These are phyloP conservation scores for Alternaria incomplexa DNA, from an alignment of 2,329 filamentous ascomycete genomes.

Conservation along the genomic window DNA sequence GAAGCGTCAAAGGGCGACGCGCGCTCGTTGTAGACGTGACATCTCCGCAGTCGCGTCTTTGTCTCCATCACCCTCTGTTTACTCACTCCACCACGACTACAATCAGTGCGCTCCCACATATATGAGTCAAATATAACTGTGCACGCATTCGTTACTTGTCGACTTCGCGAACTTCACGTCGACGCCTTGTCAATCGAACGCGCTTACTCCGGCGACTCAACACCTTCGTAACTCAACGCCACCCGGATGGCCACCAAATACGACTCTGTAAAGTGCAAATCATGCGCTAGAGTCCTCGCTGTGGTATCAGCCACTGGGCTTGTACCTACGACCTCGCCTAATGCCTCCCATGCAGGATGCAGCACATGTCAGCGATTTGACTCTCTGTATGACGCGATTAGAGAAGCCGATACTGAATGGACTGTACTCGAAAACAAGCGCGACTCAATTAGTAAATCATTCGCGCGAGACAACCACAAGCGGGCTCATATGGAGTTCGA, in stretches of 20 bases:
- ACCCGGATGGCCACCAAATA: background rate
- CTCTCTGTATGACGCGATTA: constrained; percentile 17
- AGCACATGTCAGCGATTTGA: constrained; percentile 25
- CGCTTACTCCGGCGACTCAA: background rate
- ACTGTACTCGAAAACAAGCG: constrained; percentile 15
- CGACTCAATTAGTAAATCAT: constrained; percentile 15
- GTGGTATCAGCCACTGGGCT: constrained; percentile 17
- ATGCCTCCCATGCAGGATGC: constrained; percentile 11
- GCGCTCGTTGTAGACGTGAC: background rate
- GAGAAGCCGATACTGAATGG: constrained; percentile 20
- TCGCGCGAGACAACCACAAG: constrained; percentile 20
- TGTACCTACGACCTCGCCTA: background rate
- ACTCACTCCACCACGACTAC: background rate
- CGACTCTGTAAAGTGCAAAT: constrained; percentile 9
- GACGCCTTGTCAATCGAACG: background rate
- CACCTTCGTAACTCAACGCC: background rate
- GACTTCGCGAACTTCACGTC: background rate
- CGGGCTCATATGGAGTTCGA: constrained; percentile 26
- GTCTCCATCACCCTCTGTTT: background rate
- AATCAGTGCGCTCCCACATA: background rate
- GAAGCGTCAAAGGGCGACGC: background rate
- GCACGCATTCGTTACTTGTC: background rate
- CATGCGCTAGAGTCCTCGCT: constrained; percentile 13
- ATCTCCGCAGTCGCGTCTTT: constrained; percentile 3
- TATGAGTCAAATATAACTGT: background rate